Evolutionary conservation across 176 grass and related monocot genomes (phyloP), one percentile per base, ranked within the genome.

Genomic region (Avena eriantha): DNA sequence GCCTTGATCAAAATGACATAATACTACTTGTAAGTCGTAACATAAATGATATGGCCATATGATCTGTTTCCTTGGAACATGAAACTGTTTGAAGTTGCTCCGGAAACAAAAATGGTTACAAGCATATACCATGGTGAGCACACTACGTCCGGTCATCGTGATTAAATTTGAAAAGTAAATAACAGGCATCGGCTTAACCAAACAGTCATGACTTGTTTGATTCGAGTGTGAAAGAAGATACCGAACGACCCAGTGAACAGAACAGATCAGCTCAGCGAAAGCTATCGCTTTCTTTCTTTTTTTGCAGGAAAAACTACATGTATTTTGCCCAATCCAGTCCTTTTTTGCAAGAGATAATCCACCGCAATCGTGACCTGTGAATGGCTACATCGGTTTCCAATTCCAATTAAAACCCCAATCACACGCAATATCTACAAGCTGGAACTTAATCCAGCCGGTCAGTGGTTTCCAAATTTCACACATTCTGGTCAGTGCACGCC

Each of bases 281-380:
- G 43, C 55, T 77, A 34, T 0, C 10, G 10, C 1, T 24, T n/a
- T 11, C 4, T 61, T 13, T 61, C 10, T 60, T 10, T 60, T 61
- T n/a, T 7, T 10, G 21, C 22, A 24, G 22, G 59, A 26, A 63
- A 63, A 26, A 26, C 11, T 10, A 64, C 12, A 45, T 24, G n/a
- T 19, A 15, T 29, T 77, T 51, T 34, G 26, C 73, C 73, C 24
- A 76, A 19, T 11, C 10, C 29, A 53, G 16, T 57, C 3, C 7
- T 4, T 79, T 59, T 60, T n/a, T 79, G 43, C 76, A 41, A 79
- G 34, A 59, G 51, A 57, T 22, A 55, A 77, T 36, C 45, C 26
- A 29, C 73, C 0, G 4, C 17, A 14, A 17, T 57, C 31, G n/a
- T 78, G 49, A 35, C n/a, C 3, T 15, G 7, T 31, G 53, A 53